phyloP scores from a whole-genome alignment of 1,139 yeast species.

The Suhomyces terraborum region DNA sequence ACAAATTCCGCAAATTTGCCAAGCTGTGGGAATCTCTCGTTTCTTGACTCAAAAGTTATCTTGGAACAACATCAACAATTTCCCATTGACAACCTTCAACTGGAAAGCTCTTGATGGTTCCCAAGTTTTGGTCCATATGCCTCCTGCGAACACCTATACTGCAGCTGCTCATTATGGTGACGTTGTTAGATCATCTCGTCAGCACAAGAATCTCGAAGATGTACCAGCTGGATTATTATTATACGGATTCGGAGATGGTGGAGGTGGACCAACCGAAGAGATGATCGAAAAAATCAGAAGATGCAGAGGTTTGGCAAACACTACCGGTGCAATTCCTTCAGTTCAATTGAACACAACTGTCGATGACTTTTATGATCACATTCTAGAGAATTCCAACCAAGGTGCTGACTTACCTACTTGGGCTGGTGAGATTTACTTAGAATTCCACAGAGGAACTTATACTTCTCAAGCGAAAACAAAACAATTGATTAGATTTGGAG shows the following conservation, averaged over 20 bases:
- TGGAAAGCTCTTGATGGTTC: constrained; percentile 96
- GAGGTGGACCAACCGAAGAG: constrained; percentile 95
- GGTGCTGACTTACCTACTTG: constrained; percentile 79
- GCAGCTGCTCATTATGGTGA: constrained; percentile 93
- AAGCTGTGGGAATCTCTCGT: constrained; percentile 76
- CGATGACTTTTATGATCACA: constrained; percentile 72
- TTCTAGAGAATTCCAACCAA: constrained; percentile 60
- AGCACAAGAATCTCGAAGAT: constrained; percentile 80
- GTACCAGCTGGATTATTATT: constrained; percentile 80
- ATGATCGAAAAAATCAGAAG: constrained; percentile 92
- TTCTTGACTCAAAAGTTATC: constrained; percentile 92
- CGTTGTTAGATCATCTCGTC: constrained; percentile 73
- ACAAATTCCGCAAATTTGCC: constrained; percentile 91
- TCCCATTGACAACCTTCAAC: constrained; percentile 88
- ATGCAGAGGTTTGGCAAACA: constrained; percentile 83
- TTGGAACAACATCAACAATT: constrained; percentile 91
- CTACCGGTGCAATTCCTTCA: constrained; percentile 78
- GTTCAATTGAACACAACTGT: constrained; percentile 77
- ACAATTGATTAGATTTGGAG: constrained; percentile 76
- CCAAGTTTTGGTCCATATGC: constrained; percentile 94
- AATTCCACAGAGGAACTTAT: constrained; percentile 95
- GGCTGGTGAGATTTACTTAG: constrained; percentile 92
- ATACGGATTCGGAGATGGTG: constrained; percentile 96
- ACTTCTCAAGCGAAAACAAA: constrained; percentile 90
- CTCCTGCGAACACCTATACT: constrained; percentile 94